phyloP scores from a whole-genome alignment of 140 eudicot genomes.

The Bidens hawaiensis region DNA sequence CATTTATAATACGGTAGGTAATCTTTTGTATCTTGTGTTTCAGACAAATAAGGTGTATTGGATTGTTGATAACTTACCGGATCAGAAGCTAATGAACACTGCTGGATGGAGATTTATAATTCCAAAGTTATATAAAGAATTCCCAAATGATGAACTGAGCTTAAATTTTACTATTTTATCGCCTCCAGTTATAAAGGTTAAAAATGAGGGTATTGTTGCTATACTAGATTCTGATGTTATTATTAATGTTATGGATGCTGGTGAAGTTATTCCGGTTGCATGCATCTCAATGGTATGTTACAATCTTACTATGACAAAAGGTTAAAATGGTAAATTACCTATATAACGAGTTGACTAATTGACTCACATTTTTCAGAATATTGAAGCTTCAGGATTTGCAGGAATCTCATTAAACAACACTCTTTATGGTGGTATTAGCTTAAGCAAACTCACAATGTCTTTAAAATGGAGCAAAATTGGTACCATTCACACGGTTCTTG shows the following conservation, averaged over 20 bases:
- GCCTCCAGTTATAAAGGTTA: slow-evolving; percentile 51
- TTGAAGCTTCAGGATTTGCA: slow-evolving; percentile 65
- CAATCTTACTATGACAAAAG: neutral
- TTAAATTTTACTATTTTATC: slow-evolving; percentile 65
- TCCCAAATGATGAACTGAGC: slow-evolving; percentile 69
- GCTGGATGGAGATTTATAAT: slow-evolving; percentile 76
- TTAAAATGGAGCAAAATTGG: slow-evolving; percentile 85
- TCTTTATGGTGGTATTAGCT: slow-evolving; percentile 46
- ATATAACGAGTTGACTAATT: slow-evolving; percentile 6
- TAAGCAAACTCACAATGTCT: slow-evolving; percentile 56
- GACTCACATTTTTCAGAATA: slow-evolving; percentile 45
- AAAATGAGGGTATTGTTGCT: slow-evolving; percentile 35
- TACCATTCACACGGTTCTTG: slow-evolving; percentile 51
- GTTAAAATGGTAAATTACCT: neutral
- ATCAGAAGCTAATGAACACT: slow-evolving; percentile 84
- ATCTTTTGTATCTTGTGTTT: slow-evolving; percentile 14
- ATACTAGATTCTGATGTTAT: slow-evolving; percentile 53
- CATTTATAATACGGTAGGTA: neutral
- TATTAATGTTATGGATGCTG: slow-evolving; percentile 62
- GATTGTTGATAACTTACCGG: slow-evolving; percentile 65
- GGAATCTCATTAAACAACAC: slow-evolving; percentile 53
- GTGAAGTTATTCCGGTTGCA: slow-evolving; percentile 66
- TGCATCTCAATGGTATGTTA: slow-evolving; percentile 70
- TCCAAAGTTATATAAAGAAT: slow-evolving; percentile 79
- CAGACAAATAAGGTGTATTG: slow-evolving; percentile 75